Conservation (phyloP, 768 basidiomycete genomes). For the Leccinum boreale region DNA sequence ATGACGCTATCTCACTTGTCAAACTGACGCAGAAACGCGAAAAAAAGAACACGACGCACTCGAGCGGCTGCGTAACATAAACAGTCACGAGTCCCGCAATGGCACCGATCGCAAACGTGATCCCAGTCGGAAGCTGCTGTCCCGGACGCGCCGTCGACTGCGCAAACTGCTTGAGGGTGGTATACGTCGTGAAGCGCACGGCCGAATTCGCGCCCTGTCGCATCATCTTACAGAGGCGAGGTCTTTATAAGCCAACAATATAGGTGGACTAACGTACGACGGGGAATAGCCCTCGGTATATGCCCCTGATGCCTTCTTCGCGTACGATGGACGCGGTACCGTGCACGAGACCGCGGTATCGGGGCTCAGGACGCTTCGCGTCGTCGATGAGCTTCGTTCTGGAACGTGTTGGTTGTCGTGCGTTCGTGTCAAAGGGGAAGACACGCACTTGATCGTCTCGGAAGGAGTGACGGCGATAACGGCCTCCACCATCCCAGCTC, state of each 20-base stretch:
- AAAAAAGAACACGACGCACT: slow-evolving; percentile 42
- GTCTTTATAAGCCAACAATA: neutral
- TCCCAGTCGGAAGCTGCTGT: slow-evolving; percentile 75
- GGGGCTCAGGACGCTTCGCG: slow-evolving; percentile 77
- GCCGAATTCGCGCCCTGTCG: slow-evolving; percentile 98
- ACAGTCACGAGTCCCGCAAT: slow-evolving; percentile 95
- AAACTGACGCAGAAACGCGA: neutral
- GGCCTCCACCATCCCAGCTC: slow-evolving; percentile 91
- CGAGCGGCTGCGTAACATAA: slow-evolving; percentile 83
- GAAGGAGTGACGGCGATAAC: slow-evolving; percentile 94
- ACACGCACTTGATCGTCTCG: slow-evolving; percentile 92
- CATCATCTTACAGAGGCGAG: slow-evolving; percentile 67
- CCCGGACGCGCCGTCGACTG: slow-evolving; percentile 82
- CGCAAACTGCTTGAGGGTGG: slow-evolving; percentile 90
- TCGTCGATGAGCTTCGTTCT: slow-evolving; percentile 99
- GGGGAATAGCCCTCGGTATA: slow-evolving; percentile 91
- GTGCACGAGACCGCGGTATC: slow-evolving; percentile 84
- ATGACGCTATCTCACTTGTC: slow-evolving; percentile 60
- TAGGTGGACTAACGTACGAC: slow-evolving; percentile 58
- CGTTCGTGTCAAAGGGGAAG: neutral
- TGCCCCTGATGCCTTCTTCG: slow-evolving; percentile 79
- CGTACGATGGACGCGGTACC: slow-evolving; percentile 77
- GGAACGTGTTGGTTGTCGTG: neutral
- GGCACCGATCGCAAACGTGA: slow-evolving; percentile 94
- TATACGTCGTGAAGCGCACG: slow-evolving; percentile 92